Base-by-base conservation (phyloP, 1,139 yeast species). In the Lodderomyces orthopsilosis region DNA sequence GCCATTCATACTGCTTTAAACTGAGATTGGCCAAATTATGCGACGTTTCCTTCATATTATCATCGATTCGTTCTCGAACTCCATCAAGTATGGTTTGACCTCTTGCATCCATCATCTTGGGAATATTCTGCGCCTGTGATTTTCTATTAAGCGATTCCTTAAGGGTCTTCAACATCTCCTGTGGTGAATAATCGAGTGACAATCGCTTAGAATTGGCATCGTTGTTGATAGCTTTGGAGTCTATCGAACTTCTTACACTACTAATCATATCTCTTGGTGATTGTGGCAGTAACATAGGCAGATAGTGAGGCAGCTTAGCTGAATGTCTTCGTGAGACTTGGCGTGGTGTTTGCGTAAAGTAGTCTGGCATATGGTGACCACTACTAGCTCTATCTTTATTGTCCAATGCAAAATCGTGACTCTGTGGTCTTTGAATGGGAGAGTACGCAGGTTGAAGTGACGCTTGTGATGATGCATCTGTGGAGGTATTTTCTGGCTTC, bases 131-230 rank as follows among this genome's bases (percentile, higher is more conserved):
- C 4, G 45, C 18, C 23, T 54, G 43, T 14, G 51, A 51, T 44
- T 59, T 63, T 2, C 62, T 55, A 41, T 57, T 57, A 14, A 65
- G 57, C 2, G 69, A 61, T 14, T 51, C 51, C 40, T 58, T 57
- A 12, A 65, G 47, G 34, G 47, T 53, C 28, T 50, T 56, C 10
- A 65, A 49, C 70, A 65, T 64, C 37, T 63, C 66, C 21, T 55
- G 56, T 1, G 68, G 67, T 15, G 62, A 53, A 35, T 55, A 56
- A 17, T 52, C 56, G 1, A 53, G 44, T 1, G 64, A 57, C 24
- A 54, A 37, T 40, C 65, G 46, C 35, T 55, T 55, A 3, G 44
- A 37, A 2, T 46, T 40, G 2, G 58, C 46, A 43, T 54, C 55
- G 32, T 53, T 52, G 7, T 50, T 50, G 1, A 50, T 44, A 2